Evolutionary conservation across 2,329 filamentous ascomycete genomes (phyloP).

Genomic region (Pseudogymnoascus sp.): DNA sequence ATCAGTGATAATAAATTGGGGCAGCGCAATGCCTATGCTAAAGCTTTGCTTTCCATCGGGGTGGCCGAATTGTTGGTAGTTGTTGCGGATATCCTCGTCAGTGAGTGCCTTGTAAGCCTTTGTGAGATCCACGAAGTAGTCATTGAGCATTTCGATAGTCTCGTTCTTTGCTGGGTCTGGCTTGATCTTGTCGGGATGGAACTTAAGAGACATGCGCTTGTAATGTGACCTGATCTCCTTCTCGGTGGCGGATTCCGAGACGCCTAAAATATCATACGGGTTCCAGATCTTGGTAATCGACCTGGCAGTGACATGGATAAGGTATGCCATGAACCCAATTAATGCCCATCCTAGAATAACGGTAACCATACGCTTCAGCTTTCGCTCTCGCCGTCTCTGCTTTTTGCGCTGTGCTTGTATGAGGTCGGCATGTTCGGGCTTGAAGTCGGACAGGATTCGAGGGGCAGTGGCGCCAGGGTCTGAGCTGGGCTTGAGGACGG

Average conservation of each 20-base stretch:
- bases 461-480: constrained; percentile 72
- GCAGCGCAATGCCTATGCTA: constrained; percentile 93
- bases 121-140: constrained; percentile 85
- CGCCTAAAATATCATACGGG: constrained; percentile 86
- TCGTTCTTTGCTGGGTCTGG: constrained; percentile 82
- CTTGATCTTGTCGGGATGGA: constrained; percentile 86
- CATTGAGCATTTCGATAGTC: constrained; percentile 74
- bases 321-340: constrained; percentile 85
- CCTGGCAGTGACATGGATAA: constrained; percentile 71
- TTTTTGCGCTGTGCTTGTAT: constrained; percentile 75
- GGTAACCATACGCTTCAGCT: constrained; percentile 72
- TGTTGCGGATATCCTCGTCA: constrained; percentile 93
- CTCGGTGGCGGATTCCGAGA: constrained; percentile 77
- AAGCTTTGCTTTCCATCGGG: constrained; percentile 97
- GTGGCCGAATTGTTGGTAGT: constrained; percentile 91
- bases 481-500: constrained; percentile 68
- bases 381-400: constrained; percentile 83
- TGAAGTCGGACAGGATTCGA: constrained; percentile 73
- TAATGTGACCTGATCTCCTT: constrained; percentile 90
- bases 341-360: constrained; percentile 70
- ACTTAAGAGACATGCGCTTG: constrained; percentile 73
- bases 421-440: constrained; percentile 72
- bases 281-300: constrained; percentile 79
- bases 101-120: constrained; percentile 98
- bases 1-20: constrained; percentile 84